Base-by-base conservation (phyloP, 164 flowering plant genomes). In the Kalanchoe fedtschenkoi region DNA sequence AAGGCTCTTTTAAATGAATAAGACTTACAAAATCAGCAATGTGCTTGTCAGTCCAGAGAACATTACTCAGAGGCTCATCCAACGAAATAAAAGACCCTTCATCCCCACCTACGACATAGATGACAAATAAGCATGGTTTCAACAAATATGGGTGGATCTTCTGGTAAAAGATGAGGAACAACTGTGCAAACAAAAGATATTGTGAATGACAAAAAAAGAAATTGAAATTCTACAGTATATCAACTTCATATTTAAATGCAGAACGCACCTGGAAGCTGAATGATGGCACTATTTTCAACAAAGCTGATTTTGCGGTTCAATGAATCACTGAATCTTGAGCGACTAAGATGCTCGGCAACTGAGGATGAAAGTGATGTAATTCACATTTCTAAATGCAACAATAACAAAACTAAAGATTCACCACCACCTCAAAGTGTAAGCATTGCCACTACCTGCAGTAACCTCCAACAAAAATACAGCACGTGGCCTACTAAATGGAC, bases 401-500 rank as follows among this genome's bases (percentile, higher is more conserved):
- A 33, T 34, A 32, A 32, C 14, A 22, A 29, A 9, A 58, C 4
- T 14, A 10, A 51, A n/a, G 19, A 32, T 58, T 58, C 17, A 33
- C 60, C n/a, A 30, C 7, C 15, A 47, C 6, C 11, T 28, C 34
- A 33, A 32, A 57, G 6, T 58, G 37, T n/a, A 34, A 38, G 61
- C 60, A 69, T 19, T 30, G 84, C 91, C 93, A 78, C 75, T 72
- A 61, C 69, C 66, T 41, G 65, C n/a, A n/a, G n/a, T 63, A 5
- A 90, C 77, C 76, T 85, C 91, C 21, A 90, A 77, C 74, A 82
- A 55, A 37, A 90, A 75, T 53, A 82, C 90, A 73, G 95, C 81
- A 61, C 74, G 83, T 35, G 99, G 99, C 77, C 93, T 83, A 66
- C 80, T 59, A 69, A 93, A 90, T 70, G 99, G 99, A 75, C 84